Base-by-base conservation (phyloP, 1,284 basidiomycete genomes). In the Pascua sp. region DNA sequence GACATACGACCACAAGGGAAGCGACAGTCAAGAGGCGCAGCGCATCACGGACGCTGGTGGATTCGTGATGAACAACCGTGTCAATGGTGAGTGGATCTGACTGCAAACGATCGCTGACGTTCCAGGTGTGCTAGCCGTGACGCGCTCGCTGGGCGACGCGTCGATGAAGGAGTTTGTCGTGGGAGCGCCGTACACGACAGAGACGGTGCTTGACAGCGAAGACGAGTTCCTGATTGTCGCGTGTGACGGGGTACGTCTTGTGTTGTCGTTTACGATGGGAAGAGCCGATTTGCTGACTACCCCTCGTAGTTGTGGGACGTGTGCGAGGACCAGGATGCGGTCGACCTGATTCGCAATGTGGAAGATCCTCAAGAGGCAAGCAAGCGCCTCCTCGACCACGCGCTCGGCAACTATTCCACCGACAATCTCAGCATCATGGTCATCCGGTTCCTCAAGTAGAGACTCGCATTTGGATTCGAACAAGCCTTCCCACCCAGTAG, bases 81-180 rank as follows among this genome's bases (percentile, higher is more conserved):
- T 99, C 39, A 98, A 98, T 67, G 94, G 82, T 79, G 49, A 55
- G 75, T 63, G n/a, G 7, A 8, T 36, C 41, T 32, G 24, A 7
- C 24, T 15, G 41, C 17, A 49, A 10, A 17, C 16, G 5, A 17
- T 46, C 44, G 42, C 38, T n/a, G 11, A 46, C 12, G 18, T 55
- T 45, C 9, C 57, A 79, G 80, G 91, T 42, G 94, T 98, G 11
- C 81, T 99, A 55, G 94, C 93, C 10, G 96, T 99, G 16, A 99
- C 96, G 15, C 83, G 96, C 50, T 95, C 92, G 65, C 80, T 99
- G 45, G 96, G 96, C 47, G 96, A 99, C 73, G 89, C 91, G 0
- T 90, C 92, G 8, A 98, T 99, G 95, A 99, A 99, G 78, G 95
- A 98, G 70, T 99, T 96, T 72, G 95, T 99, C 9, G 95, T 98